phyloP scores from a whole-genome alignment of 768 basidiomycete species.

The Plicaturopsis crispa region DNA sequence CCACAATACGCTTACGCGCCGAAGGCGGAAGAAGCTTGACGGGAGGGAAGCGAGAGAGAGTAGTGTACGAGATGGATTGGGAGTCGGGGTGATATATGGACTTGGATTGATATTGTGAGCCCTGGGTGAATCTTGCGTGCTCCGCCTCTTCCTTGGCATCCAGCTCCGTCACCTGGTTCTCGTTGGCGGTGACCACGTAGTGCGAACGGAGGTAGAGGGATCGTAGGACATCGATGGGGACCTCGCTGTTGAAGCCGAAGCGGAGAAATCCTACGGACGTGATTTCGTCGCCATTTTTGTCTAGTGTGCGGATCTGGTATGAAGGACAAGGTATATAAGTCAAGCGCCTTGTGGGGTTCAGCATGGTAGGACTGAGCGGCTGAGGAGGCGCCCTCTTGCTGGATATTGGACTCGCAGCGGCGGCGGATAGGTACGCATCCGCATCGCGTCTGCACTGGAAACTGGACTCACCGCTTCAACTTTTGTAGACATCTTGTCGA shows the following conservation, averaged over 20 bases:
- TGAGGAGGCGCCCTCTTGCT: too few relatives aligned
- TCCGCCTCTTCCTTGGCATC: constrained; percentile 31
- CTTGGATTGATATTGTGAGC: constrained; percentile 64
- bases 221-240: constrained; percentile 72
- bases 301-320: constrained; percentile 52
- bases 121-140: constrained; percentile 48
- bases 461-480: too few relatives aligned
- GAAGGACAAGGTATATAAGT: constrained; percentile 10
- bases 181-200: constrained; percentile 44
- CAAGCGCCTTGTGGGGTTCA: too few relatives aligned
- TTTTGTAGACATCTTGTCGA: too few relatives aligned
- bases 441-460: too few relatives aligned
- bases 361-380: too few relatives aligned
- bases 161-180: constrained; percentile 25
- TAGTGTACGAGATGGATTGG: constrained; percentile 85
- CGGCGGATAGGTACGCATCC: too few relatives aligned
- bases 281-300: constrained; percentile 72
- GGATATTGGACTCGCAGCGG: too few relatives aligned
- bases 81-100: constrained; percentile 79
- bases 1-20: constrained; percentile 80
- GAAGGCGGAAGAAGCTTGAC: constrained; percentile 79
- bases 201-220: constrained; percentile 84
- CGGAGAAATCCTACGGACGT: constrained; percentile 73
- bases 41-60: constrained; percentile 86
- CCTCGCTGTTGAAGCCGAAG: constrained; percentile 88